Evolutionary conservation across 2,329 filamentous ascomycete genomes (phyloP), one percentile per base, ranked within the genome.

Genomic region (Cladophialophora chaetospira): DNA sequence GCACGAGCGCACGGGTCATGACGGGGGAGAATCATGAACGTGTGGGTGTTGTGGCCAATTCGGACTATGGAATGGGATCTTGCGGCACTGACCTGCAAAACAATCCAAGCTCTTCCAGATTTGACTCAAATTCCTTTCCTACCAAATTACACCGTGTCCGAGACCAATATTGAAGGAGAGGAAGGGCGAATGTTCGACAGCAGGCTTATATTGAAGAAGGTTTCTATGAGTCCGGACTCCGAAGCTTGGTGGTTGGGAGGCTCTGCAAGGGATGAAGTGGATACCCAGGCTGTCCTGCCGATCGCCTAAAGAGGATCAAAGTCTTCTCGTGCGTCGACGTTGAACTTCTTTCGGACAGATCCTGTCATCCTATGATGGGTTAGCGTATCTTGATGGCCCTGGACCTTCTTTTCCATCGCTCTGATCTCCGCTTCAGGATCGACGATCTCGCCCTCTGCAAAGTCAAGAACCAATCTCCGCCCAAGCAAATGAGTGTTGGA

Each of bases 371-470:
- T 87, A 76, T 96, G 91, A 69, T 96, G 79, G 67, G 89, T 89
- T 69, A 97, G 88, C 77, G 92, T 94, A 77, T 95, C 89, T 72
- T 89, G 84, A 77, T 97, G 93, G 59, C 87, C 85, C 61, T 89
- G 89, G 70, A 95, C 88, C 82, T 97, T 99, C 81, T 89, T 89
- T 76, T 96, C 90, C 88, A 99, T 96, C 78, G 91, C 93, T 72
- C 89, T 87, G 70, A 99, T 94, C 76, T 97, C 92, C 74, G 92
- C 91, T 77, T 99, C 94, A 2, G 94, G 87, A 76, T 97, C 92
- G 65, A 94, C 81, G 35, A 89, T 83, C 67, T 97, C 94, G 63
- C 88, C 89, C 68, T 91, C 87, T 35, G 92, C 93, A 76, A 91
- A 97, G 71, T 97, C 90, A 60, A 99, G 81, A 53, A 97, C 91